Evolutionary conservation across 31 red algal genomes (phyloP).

Genomic region (Porphyra umbilicalis): DNA sequence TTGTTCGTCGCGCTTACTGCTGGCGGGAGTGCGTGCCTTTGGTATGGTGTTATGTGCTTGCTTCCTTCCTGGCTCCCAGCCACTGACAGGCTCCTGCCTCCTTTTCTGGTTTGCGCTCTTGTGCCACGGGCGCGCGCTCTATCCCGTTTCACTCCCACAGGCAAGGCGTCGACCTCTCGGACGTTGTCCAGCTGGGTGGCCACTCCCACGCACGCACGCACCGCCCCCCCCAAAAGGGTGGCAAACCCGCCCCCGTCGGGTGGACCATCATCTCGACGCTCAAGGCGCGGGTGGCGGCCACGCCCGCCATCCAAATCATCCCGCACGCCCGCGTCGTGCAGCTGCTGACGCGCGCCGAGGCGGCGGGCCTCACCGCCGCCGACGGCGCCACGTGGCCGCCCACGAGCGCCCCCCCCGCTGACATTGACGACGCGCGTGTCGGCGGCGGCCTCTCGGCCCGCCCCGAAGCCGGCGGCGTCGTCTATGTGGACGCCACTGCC

Average conservation of each 20-base stretch:
- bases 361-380: not conserved
- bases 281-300: not conserved
- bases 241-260: not conserved
- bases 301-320: not conserved
- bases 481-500: not conserved
- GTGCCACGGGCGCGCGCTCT: no score
- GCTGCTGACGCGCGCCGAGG: not conserved
- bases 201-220: not conserved
- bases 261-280: constrained; percentile 3
- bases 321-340: not conserved
- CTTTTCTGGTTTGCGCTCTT: no score
- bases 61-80: no score
- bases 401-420: not conserved
- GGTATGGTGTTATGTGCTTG: no score
- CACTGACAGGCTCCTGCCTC: no score
- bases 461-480: not conserved
- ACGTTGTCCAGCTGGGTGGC: constrained; percentile 2
- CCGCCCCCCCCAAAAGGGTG: not conserved
- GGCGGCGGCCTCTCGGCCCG: not conserved
- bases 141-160: no score
- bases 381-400: not conserved
- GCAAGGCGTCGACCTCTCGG: not conserved
- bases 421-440: not conserved
- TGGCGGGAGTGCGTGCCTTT: no score
- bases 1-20: no score